Conservation (phyloP, 208 protist genomes). For the Crithidia acanthocephali region DNA sequence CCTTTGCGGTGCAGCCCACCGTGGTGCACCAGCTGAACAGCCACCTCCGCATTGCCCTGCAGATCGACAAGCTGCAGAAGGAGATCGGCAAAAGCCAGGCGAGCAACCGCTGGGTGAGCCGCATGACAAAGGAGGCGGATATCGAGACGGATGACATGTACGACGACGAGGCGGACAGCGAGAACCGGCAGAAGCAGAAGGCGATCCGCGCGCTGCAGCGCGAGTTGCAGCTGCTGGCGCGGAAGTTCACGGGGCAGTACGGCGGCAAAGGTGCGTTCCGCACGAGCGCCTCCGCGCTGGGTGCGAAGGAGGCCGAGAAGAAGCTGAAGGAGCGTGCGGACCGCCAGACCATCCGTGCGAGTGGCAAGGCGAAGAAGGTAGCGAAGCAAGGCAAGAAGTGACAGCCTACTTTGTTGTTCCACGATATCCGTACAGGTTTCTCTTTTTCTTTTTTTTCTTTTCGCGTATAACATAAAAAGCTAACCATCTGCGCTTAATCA, state of each 20-base stretch:
- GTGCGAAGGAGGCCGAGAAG: slow-evolving; percentile 74
- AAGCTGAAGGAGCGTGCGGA: slow-evolving; percentile 73
- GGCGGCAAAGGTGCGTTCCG: slow-evolving; percentile 89
- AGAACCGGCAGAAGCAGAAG: slow-evolving; percentile 75
- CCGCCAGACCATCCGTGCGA: slow-evolving; percentile 45
- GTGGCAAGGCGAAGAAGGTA: slow-evolving; percentile 21
- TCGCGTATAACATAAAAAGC: too few relatives aligned
- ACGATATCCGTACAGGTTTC: neutral
- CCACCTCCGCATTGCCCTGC: slow-evolving; percentile 74
- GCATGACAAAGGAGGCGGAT: slow-evolving; percentile 76
- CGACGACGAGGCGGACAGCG: slow-evolving; percentile 70
- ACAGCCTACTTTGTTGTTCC: neutral
- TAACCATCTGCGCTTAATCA: too few relatives aligned
- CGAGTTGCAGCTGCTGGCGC: slow-evolving; percentile 57
- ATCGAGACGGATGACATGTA: slow-evolving; percentile 87
- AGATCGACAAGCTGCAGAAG: slow-evolving; percentile 90
- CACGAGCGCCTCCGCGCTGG: slow-evolving; percentile 70
- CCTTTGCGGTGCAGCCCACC: slow-evolving; percentile 80
- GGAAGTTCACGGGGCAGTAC: slow-evolving; percentile 73
- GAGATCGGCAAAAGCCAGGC: slow-evolving; percentile 82
- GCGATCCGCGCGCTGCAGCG: slow-evolving; percentile 78
- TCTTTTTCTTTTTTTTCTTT: slow-evolving; percentile 10
- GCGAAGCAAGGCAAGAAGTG: slow-evolving; percentile 9
- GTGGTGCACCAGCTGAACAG: slow-evolving; percentile 82
- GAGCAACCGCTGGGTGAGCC: slow-evolving; percentile 71